Evolutionary conservation across 345 rosid genomes (phyloP).

Genomic region (Eucalyptus grandis): DNA sequence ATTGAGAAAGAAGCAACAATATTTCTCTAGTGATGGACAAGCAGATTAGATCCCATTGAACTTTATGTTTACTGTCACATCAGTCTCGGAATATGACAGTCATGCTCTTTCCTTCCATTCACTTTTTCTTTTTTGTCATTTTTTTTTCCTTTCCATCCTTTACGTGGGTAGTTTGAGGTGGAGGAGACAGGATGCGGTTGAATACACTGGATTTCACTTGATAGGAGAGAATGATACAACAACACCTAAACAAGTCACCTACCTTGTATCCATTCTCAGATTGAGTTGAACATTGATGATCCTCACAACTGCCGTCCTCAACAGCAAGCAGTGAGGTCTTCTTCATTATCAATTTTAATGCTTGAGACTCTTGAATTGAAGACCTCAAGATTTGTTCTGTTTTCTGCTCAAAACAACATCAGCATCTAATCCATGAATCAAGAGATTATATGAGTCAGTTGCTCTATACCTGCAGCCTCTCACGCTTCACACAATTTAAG

Average conservation of each 20-base stretch:
- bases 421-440: neutral
- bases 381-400: conserved; percentile 25
- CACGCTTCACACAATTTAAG: conserved; percentile 37
- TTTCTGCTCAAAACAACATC: conserved; percentile 32
- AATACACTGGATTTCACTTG: neutral
- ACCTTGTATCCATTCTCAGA: conserved; percentile 31
- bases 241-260: neutral
- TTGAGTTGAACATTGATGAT: conserved; percentile 7
- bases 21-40: neutral
- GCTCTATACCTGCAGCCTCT: conserved; percentile 46
- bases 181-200: neutral
- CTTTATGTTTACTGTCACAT: neutral
- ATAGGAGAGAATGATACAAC: neutral
- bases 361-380: conserved; percentile 34
- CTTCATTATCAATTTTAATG: conserved; percentile 25
- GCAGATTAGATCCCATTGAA: neutral
- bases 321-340: conserved; percentile 9
- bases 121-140: no score
- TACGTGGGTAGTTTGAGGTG: neutral
- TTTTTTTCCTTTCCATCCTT: neutral
- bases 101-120: neutral
- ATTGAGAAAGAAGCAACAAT: neutral
- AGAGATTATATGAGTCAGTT: neutral
- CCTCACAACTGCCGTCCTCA: neutral
- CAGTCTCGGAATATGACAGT: neutral